These are phyloP conservation scores for Alloteropsis angusta DNA, from an alignment of 202 grass and related monocot species.

Conservation along the genomic window DNA sequence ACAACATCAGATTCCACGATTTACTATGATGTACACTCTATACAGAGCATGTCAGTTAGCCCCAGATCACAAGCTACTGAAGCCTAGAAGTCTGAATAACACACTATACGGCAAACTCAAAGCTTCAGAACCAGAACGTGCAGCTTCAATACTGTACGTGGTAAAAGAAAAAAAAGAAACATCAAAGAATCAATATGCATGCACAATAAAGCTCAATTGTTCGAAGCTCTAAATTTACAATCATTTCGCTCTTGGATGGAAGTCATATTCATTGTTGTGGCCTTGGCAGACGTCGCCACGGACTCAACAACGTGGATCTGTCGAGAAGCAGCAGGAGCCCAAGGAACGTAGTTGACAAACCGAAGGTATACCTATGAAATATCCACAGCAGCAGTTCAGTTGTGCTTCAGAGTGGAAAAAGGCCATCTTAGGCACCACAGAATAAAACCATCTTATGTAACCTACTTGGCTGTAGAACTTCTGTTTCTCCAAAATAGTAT, in stretches of 20 bases:
- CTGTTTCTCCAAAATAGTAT: conserved; percentile 35
- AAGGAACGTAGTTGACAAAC: conserved; percentile 40
- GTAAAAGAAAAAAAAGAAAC: background rate
- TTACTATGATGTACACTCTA: conserved; percentile 23
- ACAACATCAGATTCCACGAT: conserved; percentile 7
- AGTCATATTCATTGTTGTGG: conserved; percentile 15
- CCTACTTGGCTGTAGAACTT: conserved; percentile 36
- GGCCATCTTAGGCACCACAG: background rate
- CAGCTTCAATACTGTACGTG: conserved; percentile 18
- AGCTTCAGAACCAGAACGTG: conserved; percentile 36
- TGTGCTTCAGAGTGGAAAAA: conserved; percentile 15
- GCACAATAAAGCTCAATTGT: conserved; percentile 1
- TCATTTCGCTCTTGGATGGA: background rate
- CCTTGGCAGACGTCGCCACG: conserved; percentile 33
- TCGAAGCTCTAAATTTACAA: conserved; percentile 17
- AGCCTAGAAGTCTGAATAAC: conserved; percentile 31
- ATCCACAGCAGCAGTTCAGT: conserved; percentile 10
- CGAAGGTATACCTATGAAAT: conserved; percentile 41
- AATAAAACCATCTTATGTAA: background rate
- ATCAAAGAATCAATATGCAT: conserved; percentile 32
- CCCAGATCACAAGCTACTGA: conserved; percentile 36
- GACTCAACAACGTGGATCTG: conserved; percentile 32
- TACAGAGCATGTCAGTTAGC: conserved; percentile 30
- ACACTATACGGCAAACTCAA: conserved; percentile 31
- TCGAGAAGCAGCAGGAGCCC: conserved; percentile 46